These are phyloP conservation scores for Paecilomyces formosus DNA, from an alignment of 2,329 filamentous ascomycete species.

Conservation along the genomic window DNA sequence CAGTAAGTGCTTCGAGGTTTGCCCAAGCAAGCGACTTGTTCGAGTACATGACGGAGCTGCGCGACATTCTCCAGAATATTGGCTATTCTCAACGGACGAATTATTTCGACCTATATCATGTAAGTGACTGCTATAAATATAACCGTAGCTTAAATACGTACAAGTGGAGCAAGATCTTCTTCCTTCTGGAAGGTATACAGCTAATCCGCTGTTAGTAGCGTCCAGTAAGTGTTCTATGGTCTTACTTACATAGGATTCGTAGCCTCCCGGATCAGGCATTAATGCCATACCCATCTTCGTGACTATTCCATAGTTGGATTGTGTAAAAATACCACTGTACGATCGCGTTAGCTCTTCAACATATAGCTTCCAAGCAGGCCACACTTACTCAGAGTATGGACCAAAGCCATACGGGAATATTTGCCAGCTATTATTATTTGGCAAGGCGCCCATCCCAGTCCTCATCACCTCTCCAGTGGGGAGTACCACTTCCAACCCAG, in stretches of 20 bases:
- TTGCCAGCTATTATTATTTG: conserved; percentile 16
- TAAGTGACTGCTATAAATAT: neutral
- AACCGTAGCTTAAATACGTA: neutral
- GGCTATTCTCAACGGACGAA: conserved; percentile 35
- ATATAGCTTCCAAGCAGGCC: neutral
- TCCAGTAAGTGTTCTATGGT: neutral
- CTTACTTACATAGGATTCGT: conserved; percentile 3
- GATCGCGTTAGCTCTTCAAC: neutral
- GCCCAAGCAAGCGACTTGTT: conserved; percentile 28
- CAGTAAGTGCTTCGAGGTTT: conserved; percentile 25
- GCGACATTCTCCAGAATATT: conserved; percentile 32
- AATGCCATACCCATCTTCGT: conserved; percentile 16
- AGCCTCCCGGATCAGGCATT: conserved; percentile 9
- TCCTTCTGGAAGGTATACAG: conserved; percentile 10
- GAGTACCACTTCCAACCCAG: conserved; percentile 37
- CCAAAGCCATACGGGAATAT: conserved; percentile 10
- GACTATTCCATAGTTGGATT: conserved; percentile 14
- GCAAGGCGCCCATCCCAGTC: conserved; percentile 33
- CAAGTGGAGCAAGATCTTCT: conserved; percentile 6
- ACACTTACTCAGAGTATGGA: conserved; percentile 4
- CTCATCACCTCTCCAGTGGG: conserved; percentile 31
- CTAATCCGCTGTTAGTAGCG: neutral
- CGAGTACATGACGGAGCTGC: conserved; percentile 17
- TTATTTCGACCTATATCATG: conserved; percentile 35
- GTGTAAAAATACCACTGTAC: conserved; percentile 9